phyloP scores from a whole-genome alignment of 148 eudicot genomes.

The Limonium bicolor region DNA sequence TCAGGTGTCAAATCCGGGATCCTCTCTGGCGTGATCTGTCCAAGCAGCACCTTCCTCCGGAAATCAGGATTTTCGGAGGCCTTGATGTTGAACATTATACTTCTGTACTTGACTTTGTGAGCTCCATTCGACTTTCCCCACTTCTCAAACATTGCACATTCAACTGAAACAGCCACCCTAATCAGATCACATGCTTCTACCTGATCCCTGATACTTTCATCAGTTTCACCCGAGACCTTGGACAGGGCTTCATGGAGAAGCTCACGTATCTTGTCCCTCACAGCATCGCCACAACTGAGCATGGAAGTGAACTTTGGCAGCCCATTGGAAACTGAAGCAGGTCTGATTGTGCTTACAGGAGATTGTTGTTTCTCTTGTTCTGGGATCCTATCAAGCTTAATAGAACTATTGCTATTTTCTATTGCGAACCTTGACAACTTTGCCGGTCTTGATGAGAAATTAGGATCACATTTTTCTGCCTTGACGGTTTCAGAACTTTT shows the following conservation, averaged over 20 bases:
- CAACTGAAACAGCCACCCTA: slow-evolving; percentile 39
- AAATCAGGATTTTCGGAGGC: slow-evolving; percentile 46
- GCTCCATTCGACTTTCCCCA: slow-evolving; percentile 44
- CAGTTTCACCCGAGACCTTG: slow-evolving; percentile 29
- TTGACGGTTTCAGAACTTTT: slow-evolving; percentile 15
- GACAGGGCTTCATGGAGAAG: slow-evolving; percentile 32
- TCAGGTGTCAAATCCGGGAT: slow-evolving; percentile 19
- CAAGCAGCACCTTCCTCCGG: slow-evolving; percentile 43
- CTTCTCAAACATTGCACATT: slow-evolving; percentile 41
- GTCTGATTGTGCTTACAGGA: no score
- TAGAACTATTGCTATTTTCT: no score
- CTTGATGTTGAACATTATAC: slow-evolving; percentile 43
- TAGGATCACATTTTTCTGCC: slow-evolving; percentile 9
- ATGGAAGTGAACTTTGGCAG: slow-evolving; percentile 46
- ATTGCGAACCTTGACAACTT: no score
- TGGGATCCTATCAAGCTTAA: no score
- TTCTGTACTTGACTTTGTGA: slow-evolving; percentile 42
- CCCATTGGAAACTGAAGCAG: slow-evolving; percentile 12
- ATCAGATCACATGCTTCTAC: slow-evolving; percentile 36
- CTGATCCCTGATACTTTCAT: slow-evolving; percentile 23
- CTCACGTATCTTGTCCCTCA: slow-evolving; percentile 39
- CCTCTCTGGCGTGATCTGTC: slow-evolving; percentile 31
- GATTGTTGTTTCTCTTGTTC: no score
- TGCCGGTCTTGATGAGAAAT: slow-evolving; percentile 15
- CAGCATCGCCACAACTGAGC: slow-evolving; percentile 30